Base-by-base conservation (phyloP, 169 alveolate genomes). In the Babesia divergens region DNA sequence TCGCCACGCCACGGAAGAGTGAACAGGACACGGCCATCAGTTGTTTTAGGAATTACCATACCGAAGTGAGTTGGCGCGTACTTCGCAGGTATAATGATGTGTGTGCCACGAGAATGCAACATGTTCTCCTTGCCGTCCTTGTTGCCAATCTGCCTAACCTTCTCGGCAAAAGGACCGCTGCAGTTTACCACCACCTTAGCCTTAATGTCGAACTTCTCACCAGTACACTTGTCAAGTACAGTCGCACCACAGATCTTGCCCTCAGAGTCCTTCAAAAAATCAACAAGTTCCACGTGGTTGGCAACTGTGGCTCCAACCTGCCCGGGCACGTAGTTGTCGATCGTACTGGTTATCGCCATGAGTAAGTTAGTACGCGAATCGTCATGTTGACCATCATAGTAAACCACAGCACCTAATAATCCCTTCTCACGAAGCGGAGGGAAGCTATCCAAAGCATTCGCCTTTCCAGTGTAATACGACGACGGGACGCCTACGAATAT, bases 1-100 rank as follows among this genome's bases (percentile, higher is more conserved):
- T 70, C 59, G 37, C 87, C 83, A 53, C 59, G 83, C 97, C 98
- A 91, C 14, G 96, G 97, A 2, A 93, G 81, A 13, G 91, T 37
- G 67, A 94, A 94, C n/a, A 96, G 83, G 20, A 95, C 95, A 59
- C 99, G 81, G 40, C 96, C 98, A 71, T 96, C 98, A 32, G 90
- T 64, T 13, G 99, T 94, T 77, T 94, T 80, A 24, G 97, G 96
- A 28, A 94, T 91, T 3, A 94, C 74, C 66, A 93, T 66, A 2
- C 98, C 98, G 37, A 69, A 81, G 47, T 87, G 84, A 42, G 89
- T 84, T 7, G 97, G 91, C 3, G 93, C 74, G 26, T 89, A 89
- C 38, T 72, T 80, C 18, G 83, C 47, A 0, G 94, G 94, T 31
- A 94, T 62, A 24, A 92, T 81, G 32, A 94, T 46, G 69, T 95